These are phyloP conservation scores for Helicostylum pulchrum DNA, from an alignment of 192 early-diverging fungal species.

Conservation along the genomic window DNA sequence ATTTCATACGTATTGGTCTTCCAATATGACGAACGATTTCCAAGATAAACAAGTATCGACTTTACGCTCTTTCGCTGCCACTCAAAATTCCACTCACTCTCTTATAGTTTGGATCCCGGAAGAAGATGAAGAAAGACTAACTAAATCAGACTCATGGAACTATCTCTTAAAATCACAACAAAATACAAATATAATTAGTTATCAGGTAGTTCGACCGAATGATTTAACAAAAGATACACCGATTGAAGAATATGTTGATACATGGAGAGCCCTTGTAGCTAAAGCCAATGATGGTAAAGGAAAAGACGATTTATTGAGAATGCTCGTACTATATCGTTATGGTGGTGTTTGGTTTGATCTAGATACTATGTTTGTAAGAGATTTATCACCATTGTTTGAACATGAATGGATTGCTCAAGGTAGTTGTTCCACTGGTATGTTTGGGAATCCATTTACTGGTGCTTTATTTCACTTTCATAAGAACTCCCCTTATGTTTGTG, in stretches of 20 bases:
- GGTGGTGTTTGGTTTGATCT: constrained; percentile 40
- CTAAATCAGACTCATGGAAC: constrained; percentile 11
- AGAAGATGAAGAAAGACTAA: constrained; percentile 15
- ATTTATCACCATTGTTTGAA: constrained; percentile 34
- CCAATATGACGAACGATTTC: constrained; percentile 13
- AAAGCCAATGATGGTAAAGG: constrained; percentile 4
- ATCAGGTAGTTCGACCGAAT: constrained; percentile 2
- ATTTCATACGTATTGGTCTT: constrained; percentile 17
- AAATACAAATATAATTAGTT: constrained; percentile 10
- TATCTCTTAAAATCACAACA: constrained; percentile 9
- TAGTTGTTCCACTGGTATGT: constrained; percentile 28
- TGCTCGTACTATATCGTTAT: constrained; percentile 29
- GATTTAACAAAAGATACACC: constrained; percentile 18
- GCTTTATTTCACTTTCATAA: constrained; percentile 41
- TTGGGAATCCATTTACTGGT: constrained; percentile 40
- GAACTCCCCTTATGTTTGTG: constrained; percentile 44
- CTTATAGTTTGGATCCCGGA: constrained; percentile 29
- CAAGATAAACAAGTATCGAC: constrained; percentile 21
- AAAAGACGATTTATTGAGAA: constrained; percentile 18
- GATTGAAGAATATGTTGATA: constrained; percentile 18
- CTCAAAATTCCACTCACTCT: constrained; percentile 22
- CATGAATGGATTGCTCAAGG: constrained; percentile 42
- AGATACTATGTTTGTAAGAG: constrained; percentile 29
- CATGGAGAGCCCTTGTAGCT: constrained; percentile 2
- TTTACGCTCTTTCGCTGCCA: constrained; percentile 32